A percentile compares a stretch with the other conserved stretches of the same genome.
phyloP scores from a whole-genome alignment of 1,139 yeast species.

The Blastobotrys aristatus region DNA sequence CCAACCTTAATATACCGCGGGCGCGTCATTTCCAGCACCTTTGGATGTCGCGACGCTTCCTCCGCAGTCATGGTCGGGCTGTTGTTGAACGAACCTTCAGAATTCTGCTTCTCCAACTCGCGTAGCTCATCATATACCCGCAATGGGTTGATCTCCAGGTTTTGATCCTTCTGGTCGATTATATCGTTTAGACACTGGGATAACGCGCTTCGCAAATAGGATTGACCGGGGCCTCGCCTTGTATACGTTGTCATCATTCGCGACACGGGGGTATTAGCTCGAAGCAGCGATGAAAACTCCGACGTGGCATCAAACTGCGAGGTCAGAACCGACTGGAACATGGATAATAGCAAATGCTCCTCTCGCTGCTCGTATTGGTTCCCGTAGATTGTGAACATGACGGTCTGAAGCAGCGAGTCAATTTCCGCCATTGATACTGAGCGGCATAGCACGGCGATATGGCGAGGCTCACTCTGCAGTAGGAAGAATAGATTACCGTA shows the following conservation, averaged over 20 bases:
- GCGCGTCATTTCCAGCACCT: slow-evolving; percentile 30
- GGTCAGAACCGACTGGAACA: slow-evolving; percentile 40
- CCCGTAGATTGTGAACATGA: slow-evolving; percentile 43
- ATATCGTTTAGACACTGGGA: slow-evolving; percentile 33
- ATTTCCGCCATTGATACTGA: slow-evolving; percentile 39
- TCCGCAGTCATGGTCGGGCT: slow-evolving; percentile 31
- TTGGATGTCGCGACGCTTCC: slow-evolving; percentile 32
- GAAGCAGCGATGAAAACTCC: slow-evolving; percentile 37
- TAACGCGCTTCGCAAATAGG: slow-evolving; percentile 36
- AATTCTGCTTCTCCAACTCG: slow-evolving; percentile 16
- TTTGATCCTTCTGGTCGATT: slow-evolving; percentile 30
- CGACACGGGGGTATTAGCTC: slow-evolving; percentile 42
- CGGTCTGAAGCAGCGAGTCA: slow-evolving; percentile 39
- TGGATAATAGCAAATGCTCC: slow-evolving; percentile 37
- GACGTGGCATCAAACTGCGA: slow-evolving; percentile 37
- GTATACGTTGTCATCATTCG: slow-evolving; percentile 43
- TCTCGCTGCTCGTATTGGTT: slow-evolving; percentile 42
- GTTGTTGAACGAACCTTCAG: slow-evolving; percentile 23
- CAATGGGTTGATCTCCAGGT: slow-evolving; percentile 37
- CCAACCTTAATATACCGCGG: slow-evolving; percentile 35
- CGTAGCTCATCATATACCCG: slow-evolving; percentile 35
- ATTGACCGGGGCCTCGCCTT: slow-evolving; percentile 42
- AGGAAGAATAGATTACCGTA: slow-evolving; percentile 39
- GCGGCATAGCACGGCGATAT: slow-evolving; percentile 37
- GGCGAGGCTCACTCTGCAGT: slow-evolving; percentile 39